These are phyloP conservation scores for Aegle marmelos DNA, from an alignment of 345 rosid species.

Conservation along the genomic window DNA sequence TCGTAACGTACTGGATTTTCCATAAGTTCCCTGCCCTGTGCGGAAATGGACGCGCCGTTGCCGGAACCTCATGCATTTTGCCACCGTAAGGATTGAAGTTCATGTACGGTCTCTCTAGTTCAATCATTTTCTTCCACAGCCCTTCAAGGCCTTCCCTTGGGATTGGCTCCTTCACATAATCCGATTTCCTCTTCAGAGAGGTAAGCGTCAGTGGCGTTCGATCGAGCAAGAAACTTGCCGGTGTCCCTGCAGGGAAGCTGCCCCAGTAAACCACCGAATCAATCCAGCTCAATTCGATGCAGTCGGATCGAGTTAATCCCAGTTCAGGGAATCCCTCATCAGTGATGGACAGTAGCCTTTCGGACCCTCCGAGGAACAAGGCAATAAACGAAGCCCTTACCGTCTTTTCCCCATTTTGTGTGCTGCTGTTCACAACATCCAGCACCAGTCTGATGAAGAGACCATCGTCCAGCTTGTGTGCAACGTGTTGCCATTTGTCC, in stretches of 20 bases:
- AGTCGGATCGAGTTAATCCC: background rate
- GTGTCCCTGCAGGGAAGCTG: background rate
- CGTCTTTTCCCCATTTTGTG: background rate
- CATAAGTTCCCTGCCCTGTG: slow-evolving; percentile 7
- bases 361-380: slow-evolving; percentile 1
- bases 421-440: background rate
- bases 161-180: slow-evolving; percentile 10
- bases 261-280: slow-evolving; percentile 1
- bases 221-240: background rate
- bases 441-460: slow-evolving; percentile 5
- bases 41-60: slow-evolving; percentile 3
- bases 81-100: slow-evolving; percentile 9
- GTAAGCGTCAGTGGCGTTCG: background rate
- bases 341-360: background rate
- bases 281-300: slow-evolving; percentile 6
- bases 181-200: slow-evolving; percentile 2
- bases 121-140: slow-evolving; percentile 9
- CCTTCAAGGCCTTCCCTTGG: background rate
- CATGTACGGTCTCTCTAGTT: background rate
- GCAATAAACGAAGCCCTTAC: background rate
- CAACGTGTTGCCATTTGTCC: background rate
- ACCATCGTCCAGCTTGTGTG: slow-evolving; percentile 1
- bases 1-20: slow-evolving; percentile 2
- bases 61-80: background rate
- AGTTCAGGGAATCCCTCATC: background rate